Percentiles rank a stretch among this genome's conserved stretches.
These are phyloP conservation scores for Candida albicans DNA, from an alignment of 1,139 yeast genomes.

Conservation along the genomic window DNA sequence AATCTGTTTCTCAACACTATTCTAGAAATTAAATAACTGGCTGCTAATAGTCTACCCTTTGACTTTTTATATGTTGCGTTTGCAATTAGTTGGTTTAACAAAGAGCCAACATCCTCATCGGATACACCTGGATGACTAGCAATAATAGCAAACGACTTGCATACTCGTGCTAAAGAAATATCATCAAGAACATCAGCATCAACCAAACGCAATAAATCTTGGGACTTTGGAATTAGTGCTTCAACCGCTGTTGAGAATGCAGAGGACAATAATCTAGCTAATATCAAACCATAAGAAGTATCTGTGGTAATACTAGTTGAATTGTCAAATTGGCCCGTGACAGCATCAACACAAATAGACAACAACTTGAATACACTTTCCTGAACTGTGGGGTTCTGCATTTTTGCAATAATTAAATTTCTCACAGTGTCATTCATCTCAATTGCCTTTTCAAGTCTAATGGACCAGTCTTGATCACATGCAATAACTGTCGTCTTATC, in stretches of 20 bases:
- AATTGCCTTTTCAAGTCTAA: slow-evolving; percentile 69
- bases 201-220: slow-evolving; percentile 24
- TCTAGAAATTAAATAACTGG: slow-evolving; percentile 55
- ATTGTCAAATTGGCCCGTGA: slow-evolving; percentile 25
- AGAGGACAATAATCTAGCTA: slow-evolving; percentile 36
- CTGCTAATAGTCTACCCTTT: slow-evolving; percentile 33
- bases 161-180: slow-evolving; percentile 38
- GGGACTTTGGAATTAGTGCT: slow-evolving; percentile 19
- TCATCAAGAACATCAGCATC: slow-evolving; percentile 27
- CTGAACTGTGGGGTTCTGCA: slow-evolving; percentile 17
- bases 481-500: slow-evolving; percentile 57
- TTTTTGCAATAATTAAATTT: slow-evolving; percentile 28
- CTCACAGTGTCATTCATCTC: slow-evolving; percentile 60
- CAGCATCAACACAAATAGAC: slow-evolving; percentile 27
- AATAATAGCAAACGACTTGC: slow-evolving; percentile 56
- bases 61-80: slow-evolving; percentile 18
- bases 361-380: slow-evolving; percentile 19
- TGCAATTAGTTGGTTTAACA: slow-evolving; percentile 15
- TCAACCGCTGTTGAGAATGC: slow-evolving; percentile 32
- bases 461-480: slow-evolving; percentile 74
- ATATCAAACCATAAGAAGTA: slow-evolving; percentile 27
- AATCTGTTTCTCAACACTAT: slow-evolving; percentile 41
- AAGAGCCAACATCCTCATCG: slow-evolving; percentile 9
- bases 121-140: slow-evolving; percentile 42
- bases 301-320: slow-evolving; percentile 17